These are phyloP conservation scores for Tetrahymena elliotti DNA, from an alignment of 73 alveolate genomes.

Conservation along the genomic window DNA sequence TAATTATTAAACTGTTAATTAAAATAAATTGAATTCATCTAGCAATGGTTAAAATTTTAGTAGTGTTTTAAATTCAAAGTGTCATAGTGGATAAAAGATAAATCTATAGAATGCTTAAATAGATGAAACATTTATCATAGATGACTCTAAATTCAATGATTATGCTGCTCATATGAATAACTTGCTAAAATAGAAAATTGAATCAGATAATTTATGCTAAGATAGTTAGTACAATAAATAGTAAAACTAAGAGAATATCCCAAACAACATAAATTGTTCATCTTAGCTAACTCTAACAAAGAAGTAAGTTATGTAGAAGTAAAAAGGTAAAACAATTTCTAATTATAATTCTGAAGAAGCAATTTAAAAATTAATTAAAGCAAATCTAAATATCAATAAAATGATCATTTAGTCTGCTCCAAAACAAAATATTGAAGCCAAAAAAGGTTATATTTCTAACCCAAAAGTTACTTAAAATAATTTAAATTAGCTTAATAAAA, in stretches of 20 bases:
- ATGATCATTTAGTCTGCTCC: background rate
- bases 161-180: background rate
- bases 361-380: background rate
- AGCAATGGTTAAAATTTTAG: background rate
- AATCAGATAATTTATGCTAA: background rate
- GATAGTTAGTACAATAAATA: background rate
- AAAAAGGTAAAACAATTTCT: background rate
- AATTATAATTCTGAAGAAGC: background rate
- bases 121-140: background rate
- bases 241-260: background rate
- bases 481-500: background rate
- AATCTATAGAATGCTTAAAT: background rate
- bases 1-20: background rate
- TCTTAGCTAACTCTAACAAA: background rate
- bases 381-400: background rate
- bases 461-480: background rate
- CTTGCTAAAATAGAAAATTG: background rate
- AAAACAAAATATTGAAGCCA: background rate
- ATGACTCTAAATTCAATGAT: background rate
- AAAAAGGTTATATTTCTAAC: background rate
- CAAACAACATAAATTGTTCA: background rate
- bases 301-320: background rate
- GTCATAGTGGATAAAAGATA: background rate
- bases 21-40: background rate
- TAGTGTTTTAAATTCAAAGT: background rate